Percentiles rank a stretch among this genome's conserved stretches.
Evolutionary conservation across 75 land plant species (phyloP).

Genomic region (Sequoiadendron giganteum): DNA sequence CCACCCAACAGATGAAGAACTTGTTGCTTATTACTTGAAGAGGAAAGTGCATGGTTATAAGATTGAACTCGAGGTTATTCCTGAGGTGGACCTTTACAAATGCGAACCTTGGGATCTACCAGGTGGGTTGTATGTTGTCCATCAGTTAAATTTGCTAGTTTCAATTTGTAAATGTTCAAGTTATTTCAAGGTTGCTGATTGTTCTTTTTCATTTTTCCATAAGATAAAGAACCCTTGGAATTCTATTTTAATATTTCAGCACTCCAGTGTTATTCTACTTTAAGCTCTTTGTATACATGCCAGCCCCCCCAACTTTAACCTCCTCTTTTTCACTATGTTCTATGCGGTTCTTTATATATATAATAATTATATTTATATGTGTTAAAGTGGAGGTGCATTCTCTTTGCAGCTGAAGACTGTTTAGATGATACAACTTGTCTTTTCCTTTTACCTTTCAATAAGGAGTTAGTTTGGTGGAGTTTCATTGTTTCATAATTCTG

Average conservation of each 20-base stretch:
- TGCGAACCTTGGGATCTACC: slow-evolving; percentile 14
- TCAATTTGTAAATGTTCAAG: background rate
- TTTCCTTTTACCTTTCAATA: background rate
- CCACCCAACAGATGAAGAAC: slow-evolving; percentile 16
- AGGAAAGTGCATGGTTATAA: slow-evolving; percentile 15
- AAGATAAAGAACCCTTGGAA: background rate
- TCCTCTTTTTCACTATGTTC: background rate
- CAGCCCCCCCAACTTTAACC: too few relatives aligned
- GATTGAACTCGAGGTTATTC: slow-evolving; percentile 11
- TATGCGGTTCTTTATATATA: background rate
- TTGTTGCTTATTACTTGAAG: slow-evolving; percentile 16
- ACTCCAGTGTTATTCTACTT: background rate
- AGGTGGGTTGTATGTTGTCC: background rate
- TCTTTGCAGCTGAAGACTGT: background rate
- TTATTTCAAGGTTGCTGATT: background rate
- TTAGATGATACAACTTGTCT: background rate
- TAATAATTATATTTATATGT: background rate
- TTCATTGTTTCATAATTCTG: background rate
- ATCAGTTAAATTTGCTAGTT: background rate
- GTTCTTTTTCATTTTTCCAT: background rate
- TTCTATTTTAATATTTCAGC: background rate
- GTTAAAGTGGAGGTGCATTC: background rate
- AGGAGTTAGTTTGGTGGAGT: background rate
- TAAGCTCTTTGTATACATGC: background rate
- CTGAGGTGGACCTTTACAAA: slow-evolving; percentile 15